Evolutionary conservation across 2,329 filamentous ascomycete genomes (phyloP), one percentile per base, ranked within the genome.

Genomic region (Cladosporium phlei): DNA sequence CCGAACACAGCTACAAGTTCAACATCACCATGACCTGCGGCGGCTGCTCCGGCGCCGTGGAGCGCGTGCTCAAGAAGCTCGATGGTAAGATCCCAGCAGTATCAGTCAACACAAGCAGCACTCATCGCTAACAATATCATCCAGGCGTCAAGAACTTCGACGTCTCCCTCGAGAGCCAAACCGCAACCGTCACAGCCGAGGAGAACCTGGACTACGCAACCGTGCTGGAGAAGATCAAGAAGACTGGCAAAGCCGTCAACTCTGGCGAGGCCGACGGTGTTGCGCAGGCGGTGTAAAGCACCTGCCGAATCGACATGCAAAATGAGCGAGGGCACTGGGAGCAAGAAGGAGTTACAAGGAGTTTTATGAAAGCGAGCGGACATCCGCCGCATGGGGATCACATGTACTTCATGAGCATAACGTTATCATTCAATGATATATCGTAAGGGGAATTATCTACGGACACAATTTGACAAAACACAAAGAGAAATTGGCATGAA

Each of bases 191-290:
- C 57, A 74, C 85, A 57, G 81, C 89, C 54, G 79, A 83, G 55
- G 74, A 80, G 3, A 74, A 70, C 46, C 76, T 94, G 53, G 74
- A 79, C 49, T 95, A 91, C 73, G 81, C 88, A 55, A 87, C 81
- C 38, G 87, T 95, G 49, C 80, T 95, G 51, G 77, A 79, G 65
- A 94, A 87, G 67, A 95, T 96, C 68, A 83, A 85, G 77, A 95
- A 95, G 82, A 95, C 90, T 10, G 90, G 90, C 62, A 96, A 96
- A 80, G 85, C 85, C 63, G 83, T 96, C 65, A 94, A 86, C 69
- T 82, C 77, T 21, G 86, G 78, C 57, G 79, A 82, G 73, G 83
- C 77, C 19, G 85, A 90, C 63, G 86, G 85, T 46, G 74, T 78
- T 50, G 33, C 58, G 7, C 63, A 66, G 50, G 34, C 56, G 14